Conservation (phyloP, 352 stramenopile genomes). For the Pythium biforme region DNA sequence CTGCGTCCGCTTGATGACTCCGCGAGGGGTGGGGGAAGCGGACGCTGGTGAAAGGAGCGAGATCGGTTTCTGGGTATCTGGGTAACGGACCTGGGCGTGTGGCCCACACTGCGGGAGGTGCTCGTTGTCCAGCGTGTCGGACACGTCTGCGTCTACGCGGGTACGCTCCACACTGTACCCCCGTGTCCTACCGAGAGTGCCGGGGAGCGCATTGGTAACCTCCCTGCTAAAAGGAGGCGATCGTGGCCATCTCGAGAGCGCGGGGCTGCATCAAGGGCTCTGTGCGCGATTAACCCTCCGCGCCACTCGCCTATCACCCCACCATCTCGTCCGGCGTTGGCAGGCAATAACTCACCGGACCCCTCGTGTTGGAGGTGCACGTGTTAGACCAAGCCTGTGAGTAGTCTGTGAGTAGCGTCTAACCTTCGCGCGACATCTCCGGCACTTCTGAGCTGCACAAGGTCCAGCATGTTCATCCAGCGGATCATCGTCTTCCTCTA, state of each 20-base stretch:
- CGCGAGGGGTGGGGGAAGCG: neutral
- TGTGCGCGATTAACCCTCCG: neutral
- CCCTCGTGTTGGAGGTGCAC: neutral
- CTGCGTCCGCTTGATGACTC: neutral
- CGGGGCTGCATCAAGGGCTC: neutral
- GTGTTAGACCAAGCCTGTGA: neutral
- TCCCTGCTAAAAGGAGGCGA: constrained; percentile 2
- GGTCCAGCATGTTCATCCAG: constrained; percentile 59
- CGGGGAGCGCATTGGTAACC: neutral
- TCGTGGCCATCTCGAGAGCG: constrained; percentile 6
- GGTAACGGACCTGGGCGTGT: neutral
- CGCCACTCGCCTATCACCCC: neutral
- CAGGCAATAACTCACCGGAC: neutral
- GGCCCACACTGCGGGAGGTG: no score
- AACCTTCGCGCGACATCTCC: constrained; percentile 15
- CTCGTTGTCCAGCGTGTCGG: neutral
- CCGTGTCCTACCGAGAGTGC: neutral
- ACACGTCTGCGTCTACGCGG: neutral
- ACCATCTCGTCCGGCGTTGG: neutral
- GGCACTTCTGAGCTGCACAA: neutral
- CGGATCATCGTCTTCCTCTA: constrained; percentile 67
- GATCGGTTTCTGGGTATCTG: neutral
- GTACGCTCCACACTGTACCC: constrained; percentile 1
- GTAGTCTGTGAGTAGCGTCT: neutral
- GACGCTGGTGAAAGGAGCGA: neutral